A percentile compares a stretch with the other conserved stretches of the same genome.
These are phyloP conservation scores for Teunomyces kruisii DNA, from an alignment of 805 yeast species.

Conservation along the genomic window DNA sequence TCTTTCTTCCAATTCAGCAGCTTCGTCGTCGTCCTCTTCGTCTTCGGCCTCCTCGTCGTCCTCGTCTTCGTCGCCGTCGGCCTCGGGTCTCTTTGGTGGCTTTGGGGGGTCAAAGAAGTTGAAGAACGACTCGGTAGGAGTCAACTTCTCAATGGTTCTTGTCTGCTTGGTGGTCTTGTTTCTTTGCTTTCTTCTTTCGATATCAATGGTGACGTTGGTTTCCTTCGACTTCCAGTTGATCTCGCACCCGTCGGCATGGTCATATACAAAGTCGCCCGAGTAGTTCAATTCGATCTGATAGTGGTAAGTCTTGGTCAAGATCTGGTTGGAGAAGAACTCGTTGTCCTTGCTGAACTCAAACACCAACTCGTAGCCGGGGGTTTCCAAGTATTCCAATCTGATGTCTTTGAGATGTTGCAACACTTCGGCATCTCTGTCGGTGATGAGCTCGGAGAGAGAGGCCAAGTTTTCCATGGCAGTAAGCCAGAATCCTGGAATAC, in stretches of 20 bases:
- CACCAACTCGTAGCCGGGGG: constrained; percentile 85
- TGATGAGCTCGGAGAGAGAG: constrained; percentile 77
- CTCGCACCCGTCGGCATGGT: constrained; percentile 89
- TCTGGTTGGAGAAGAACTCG: constrained; percentile 71
- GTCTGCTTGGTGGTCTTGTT: constrained; percentile 96
- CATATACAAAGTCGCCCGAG: constrained; percentile 94
- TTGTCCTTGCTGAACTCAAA: constrained; percentile 72
- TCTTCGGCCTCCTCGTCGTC: constrained; percentile 49
- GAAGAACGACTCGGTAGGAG: constrained; percentile 95
- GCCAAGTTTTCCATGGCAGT: constrained; percentile 89
- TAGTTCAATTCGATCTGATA: constrained; percentile 93
- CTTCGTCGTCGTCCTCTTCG: constrained; percentile 43
- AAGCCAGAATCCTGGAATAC: constrained; percentile 95
- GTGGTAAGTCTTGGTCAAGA: constrained; percentile 81
- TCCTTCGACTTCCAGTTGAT: constrained; percentile 84
- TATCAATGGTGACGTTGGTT: constrained; percentile 75
- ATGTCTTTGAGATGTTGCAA: constrained; percentile 67
- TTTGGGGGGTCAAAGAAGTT: constrained; percentile 93
- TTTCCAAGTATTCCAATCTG: constrained; percentile 72
- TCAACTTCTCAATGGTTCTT: constrained; percentile 88
- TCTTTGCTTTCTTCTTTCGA: constrained; percentile 96
- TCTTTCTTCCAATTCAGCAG: constrained; percentile 66
- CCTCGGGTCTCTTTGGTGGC: constrained; percentile 46
- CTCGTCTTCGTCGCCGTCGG: constrained; percentile 41
- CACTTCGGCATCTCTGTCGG: constrained; percentile 88